A percentile compares a stretch with the other conserved stretches of the same genome.
These are phyloP conservation scores for Lactarius hatsudake DNA, from an alignment of 768 basidiomycete species.

Conservation along the genomic window DNA sequence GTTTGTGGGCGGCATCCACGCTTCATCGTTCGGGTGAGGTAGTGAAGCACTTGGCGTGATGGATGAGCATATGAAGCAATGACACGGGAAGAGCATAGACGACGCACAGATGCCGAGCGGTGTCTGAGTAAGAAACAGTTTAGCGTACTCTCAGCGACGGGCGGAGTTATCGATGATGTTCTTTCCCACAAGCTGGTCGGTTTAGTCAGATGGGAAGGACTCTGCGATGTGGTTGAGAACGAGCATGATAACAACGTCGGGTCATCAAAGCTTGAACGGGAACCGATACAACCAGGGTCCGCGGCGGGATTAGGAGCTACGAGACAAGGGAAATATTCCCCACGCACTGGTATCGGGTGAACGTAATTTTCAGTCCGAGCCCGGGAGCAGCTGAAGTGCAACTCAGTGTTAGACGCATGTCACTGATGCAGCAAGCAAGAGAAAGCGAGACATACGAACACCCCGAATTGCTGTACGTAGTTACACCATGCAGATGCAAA, in stretches of 20 bases:
- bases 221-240: neutral
- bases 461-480: conserved; percentile 3
- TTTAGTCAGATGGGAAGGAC: neutral
- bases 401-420: neutral
- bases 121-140: neutral
- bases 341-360: conserved; percentile 4
- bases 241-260: conserved; percentile 14
- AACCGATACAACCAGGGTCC: neutral
- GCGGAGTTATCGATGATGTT: conserved; percentile 5
- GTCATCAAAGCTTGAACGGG: conserved; percentile 17
- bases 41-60: neutral
- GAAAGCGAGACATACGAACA: neutral
- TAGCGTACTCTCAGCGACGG: neutral
- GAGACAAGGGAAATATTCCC: neutral
- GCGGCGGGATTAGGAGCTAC: neutral
- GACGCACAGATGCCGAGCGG: neutral
- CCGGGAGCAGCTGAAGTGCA: neutral
- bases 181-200: conserved; percentile 1
- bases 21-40: neutral
- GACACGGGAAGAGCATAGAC: neutral
- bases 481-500: neutral
- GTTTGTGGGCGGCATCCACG: neutral
- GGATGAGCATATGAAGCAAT: neutral
- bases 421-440: neutral
- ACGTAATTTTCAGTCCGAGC: neutral